These are phyloP conservation scores for Aspergillus quadrilineatus DNA, from an alignment of 2,329 filamentous ascomycete species.

Conservation along the genomic window DNA sequence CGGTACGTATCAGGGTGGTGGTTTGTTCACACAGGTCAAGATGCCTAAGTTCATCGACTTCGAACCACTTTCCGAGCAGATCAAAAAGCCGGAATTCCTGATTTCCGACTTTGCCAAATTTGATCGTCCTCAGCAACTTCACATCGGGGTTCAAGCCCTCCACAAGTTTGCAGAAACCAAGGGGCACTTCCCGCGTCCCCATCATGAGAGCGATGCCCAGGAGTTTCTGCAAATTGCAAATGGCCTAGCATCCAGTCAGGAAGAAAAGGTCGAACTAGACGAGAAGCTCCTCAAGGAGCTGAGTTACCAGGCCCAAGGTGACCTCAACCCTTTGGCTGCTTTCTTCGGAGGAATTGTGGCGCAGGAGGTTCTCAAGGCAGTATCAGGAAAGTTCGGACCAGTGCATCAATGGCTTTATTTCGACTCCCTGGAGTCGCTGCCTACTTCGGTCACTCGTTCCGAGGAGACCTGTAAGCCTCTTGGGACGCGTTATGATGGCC, in stretches of 20 bases:
- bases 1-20: conserved; percentile 83
- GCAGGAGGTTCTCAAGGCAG: conserved; percentile 93
- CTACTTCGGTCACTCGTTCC: conserved; percentile 69
- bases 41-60: conserved; percentile 95
- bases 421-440: conserved; percentile 94
- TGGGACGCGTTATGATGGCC: conserved; percentile 88
- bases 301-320: conserved; percentile 89
- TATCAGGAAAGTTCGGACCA: conserved; percentile 97
- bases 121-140: conserved; percentile 87
- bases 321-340: conserved; percentile 87
- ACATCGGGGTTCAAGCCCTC: conserved; percentile 87
- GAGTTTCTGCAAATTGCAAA: conserved; percentile 75
- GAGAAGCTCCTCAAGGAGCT: conserved; percentile 91
- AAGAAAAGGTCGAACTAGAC: conserved; percentile 78
- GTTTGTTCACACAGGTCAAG: conserved; percentile 93
- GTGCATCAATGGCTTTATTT: conserved; percentile 96
- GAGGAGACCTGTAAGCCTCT: conserved; percentile 85
- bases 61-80: conserved; percentile 71
- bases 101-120: conserved; percentile 98
- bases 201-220: conserved; percentile 79
- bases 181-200: conserved; percentile 73
- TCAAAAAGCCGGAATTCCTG: conserved; percentile 85
- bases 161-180: conserved; percentile 74
- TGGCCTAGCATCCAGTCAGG: conserved; percentile 63
- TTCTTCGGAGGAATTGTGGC: conserved; percentile 92